Percentiles rank a stretch among this genome's conserved stretches.
Evolutionary conservation across 305 asterid genomes (phyloP).

Genomic region (Plantago rigida): DNA sequence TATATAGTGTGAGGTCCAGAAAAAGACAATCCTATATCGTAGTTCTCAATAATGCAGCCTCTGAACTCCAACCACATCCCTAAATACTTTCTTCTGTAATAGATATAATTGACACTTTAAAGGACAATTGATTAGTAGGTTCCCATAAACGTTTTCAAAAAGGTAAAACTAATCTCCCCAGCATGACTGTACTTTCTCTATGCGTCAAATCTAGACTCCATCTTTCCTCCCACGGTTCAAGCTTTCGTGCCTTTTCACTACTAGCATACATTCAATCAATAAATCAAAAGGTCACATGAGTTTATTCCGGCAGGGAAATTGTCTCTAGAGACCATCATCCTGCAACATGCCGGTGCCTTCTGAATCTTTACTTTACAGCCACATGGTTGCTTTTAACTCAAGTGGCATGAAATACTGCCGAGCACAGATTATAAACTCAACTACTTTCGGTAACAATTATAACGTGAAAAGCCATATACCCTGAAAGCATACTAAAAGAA

Average conservation of each 20-base stretch:
- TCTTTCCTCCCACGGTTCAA: no score
- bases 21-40: background rate
- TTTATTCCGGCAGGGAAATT: no score
- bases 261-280: background rate
- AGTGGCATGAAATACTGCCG: slow-evolving; percentile 1
- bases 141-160: no score
- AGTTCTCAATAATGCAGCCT: slow-evolving; percentile 1
- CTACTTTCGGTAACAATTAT: slow-evolving; percentile 14
- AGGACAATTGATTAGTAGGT: no score
- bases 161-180: no score
- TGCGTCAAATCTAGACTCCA: no score
- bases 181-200: no score
- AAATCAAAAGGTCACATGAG: no score
- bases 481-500: slow-evolving; percentile 15
- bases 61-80: background rate
- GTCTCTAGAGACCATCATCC: no score
- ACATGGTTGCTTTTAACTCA: background rate
- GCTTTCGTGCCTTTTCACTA: background rate
- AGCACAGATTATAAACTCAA: background rate
- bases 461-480: slow-evolving; percentile 8
- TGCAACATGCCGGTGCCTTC: no score
- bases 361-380: slow-evolving; percentile 3
- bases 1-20: background rate
- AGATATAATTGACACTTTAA: no score
- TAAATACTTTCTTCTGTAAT: background rate